phyloP scores from a whole-genome alignment of 1,139 yeast genomes.

The Suhomyces wounanorum region DNA sequence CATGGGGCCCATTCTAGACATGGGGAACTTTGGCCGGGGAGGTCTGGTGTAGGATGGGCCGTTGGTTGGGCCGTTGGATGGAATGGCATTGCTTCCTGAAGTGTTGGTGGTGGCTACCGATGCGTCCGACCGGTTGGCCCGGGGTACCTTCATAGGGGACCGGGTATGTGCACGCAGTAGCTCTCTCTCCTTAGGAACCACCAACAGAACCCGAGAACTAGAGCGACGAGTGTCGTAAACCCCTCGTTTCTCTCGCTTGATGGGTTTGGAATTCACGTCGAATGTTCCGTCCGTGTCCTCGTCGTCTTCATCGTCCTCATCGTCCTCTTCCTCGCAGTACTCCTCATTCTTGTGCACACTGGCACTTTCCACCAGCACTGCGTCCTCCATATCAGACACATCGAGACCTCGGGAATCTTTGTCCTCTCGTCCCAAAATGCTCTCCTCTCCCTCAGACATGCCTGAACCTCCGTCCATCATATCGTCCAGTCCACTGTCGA shows the following conservation, averaged over 20 bases:
- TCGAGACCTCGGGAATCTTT: slow-evolving; percentile 17
- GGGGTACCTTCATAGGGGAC: slow-evolving; percentile 3
- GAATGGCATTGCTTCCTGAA: neutral
- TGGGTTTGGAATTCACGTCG: neutral
- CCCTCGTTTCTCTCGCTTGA: slow-evolving; percentile 6
- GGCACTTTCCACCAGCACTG: slow-evolving; percentile 19
- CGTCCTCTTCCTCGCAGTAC: slow-evolving; percentile 13
- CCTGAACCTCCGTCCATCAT: slow-evolving; percentile 12
- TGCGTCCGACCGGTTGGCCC: neutral
- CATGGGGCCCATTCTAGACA: neutral
- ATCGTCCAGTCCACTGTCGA: slow-evolving; percentile 10
- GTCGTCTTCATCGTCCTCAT: slow-evolving; percentile 11
- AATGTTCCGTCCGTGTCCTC: slow-evolving; percentile 4
- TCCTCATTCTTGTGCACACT: slow-evolving; percentile 17
- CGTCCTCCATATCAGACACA: slow-evolving; percentile 23
- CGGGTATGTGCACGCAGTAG: neutral
- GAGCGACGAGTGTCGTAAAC: slow-evolving; percentile 3
- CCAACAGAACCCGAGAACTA: slow-evolving; percentile 1
- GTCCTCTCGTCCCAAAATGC: slow-evolving; percentile 25
- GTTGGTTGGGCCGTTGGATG: neutral
- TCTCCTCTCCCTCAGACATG: slow-evolving; percentile 24
- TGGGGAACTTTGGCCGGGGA: neutral
- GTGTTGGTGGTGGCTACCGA: neutral
- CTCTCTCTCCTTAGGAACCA: slow-evolving; percentile 4
- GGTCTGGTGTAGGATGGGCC: neutral